Conservation (phyloP, 495 filamentous ascomycete genomes). For the Aspergillus sclerotioniger region DNA sequence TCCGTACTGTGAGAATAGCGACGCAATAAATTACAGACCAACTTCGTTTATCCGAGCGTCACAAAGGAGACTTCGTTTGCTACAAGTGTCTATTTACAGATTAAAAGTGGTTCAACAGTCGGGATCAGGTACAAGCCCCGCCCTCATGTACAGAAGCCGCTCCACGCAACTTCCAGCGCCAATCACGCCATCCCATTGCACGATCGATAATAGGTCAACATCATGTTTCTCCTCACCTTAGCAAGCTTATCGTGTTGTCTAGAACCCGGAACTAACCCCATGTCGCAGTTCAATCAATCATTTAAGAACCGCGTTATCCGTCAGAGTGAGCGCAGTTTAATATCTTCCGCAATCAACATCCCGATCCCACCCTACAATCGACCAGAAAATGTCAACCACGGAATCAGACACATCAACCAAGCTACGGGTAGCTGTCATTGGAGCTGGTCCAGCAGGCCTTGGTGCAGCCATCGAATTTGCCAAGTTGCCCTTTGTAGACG, state of each 20-base stretch:
- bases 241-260: not conserved
- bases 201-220: not conserved
- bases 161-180: not conserved
- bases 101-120: not conserved
- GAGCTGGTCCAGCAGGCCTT: constrained; percentile 49
- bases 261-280: not conserved
- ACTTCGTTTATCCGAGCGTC: no score
- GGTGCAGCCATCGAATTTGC: constrained; percentile 49
- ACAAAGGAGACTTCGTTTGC: no score
- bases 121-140: no score
- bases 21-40: no score
- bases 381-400: not conserved
- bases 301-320: not conserved
- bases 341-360: not conserved
- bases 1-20: no score
- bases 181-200: not conserved
- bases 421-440: constrained; percentile 38
- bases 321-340: not conserved
- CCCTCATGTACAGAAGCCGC: not conserved
- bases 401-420: not conserved
- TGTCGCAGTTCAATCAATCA: not conserved
- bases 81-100: no score
- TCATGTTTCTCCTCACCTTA: not conserved
- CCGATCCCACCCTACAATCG: constrained; percentile 1
- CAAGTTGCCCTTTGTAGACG: constrained; percentile 40